Evolutionary conservation across 2,329 filamentous ascomycete genomes (phyloP).

Genomic region (Harringtonia aguacate): DNA sequence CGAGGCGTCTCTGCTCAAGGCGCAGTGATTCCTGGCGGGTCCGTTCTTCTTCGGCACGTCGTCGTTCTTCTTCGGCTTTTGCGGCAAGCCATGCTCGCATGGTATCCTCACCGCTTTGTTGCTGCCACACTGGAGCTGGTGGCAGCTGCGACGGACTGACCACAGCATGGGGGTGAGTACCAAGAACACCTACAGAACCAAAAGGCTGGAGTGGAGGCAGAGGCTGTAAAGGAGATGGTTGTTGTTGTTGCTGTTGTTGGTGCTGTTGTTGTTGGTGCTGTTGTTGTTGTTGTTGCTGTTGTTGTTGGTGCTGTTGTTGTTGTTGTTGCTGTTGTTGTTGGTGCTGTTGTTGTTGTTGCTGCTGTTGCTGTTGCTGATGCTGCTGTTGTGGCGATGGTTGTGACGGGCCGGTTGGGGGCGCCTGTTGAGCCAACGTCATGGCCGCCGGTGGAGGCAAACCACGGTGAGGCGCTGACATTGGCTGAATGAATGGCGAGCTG

Average conservation of each 20-base stretch:
- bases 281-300: neutral
- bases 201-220: too few species aligned
- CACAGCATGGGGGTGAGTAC: slow-evolving; percentile 14
- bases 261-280: neutral
- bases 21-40: slow-evolving; percentile 53
- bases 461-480: slow-evolving; percentile 61
- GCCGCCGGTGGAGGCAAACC: slow-evolving; percentile 58
- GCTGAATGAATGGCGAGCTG: slow-evolving; percentile 35
- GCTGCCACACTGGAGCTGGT: slow-evolving; percentile 17
- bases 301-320: neutral
- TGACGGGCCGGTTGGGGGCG: slow-evolving; percentile 20
- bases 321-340: neutral
- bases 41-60: slow-evolving; percentile 65
- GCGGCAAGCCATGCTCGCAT: slow-evolving; percentile 63
- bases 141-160: slow-evolving; percentile 9
- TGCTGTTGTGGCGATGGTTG: slow-evolving; percentile 12
- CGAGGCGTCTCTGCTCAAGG: slow-evolving; percentile 61
- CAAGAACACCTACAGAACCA: neutral
- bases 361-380: neutral
- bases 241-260: neutral
- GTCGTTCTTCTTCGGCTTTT: slow-evolving; percentile 63
- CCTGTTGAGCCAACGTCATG: slow-evolving; percentile 46
- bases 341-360: too few species aligned
- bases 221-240: neutral
- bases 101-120: slow-evolving; percentile 54